Conservation (phyloP, 2,329 filamentous ascomycete species). For the Phialophora verrucosa region DNA sequence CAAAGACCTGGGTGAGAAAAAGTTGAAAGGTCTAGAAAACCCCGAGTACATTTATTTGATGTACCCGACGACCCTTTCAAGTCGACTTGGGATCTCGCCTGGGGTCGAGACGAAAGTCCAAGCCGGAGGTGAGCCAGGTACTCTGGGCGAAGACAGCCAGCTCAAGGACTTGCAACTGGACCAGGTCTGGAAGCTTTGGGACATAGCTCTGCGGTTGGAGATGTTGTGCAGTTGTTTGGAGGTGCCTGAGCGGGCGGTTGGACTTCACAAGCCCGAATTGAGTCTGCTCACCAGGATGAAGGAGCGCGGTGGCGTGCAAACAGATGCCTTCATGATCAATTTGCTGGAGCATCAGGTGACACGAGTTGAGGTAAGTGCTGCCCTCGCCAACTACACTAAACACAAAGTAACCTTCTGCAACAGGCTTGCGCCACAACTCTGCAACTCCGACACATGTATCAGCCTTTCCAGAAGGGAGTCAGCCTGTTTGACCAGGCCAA, state of each 20-base stretch:
- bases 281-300: conserved; percentile 78
- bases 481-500: conserved; percentile 74
- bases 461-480: conserved; percentile 67
- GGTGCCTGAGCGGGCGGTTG: conserved; percentile 59
- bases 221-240: conserved; percentile 93
- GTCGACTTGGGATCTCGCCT: conserved; percentile 59
- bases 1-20: conserved; percentile 93
- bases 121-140: conserved; percentile 59
- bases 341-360: conserved; percentile 95
- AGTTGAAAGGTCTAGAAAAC: conserved; percentile 96
- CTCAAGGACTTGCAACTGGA: conserved; percentile 79
- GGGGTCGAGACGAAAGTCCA: conserved; percentile 38
- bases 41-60: conserved; percentile 94
- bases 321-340: conserved; percentile 83
- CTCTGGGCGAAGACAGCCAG: conserved; percentile 66
- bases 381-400: conserved; percentile 17
- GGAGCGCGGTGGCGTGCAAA: conserved; percentile 77
- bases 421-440: conserved; percentile 83
- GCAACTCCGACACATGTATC: conserved; percentile 76
- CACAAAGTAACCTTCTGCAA: conserved; percentile 40
- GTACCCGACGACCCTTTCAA: conserved; percentile 86
- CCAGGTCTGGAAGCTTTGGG: conserved; percentile 87
- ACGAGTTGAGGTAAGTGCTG: conserved; percentile 80
- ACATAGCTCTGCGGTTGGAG: conserved; percentile 84
- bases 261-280: conserved; percentile 79